A percentile compares a stretch with the other conserved stretches of the same genome.
phyloP scores from a whole-genome alignment of 352 stramenopile genomes.

The Saprolegnia diclina region DNA sequence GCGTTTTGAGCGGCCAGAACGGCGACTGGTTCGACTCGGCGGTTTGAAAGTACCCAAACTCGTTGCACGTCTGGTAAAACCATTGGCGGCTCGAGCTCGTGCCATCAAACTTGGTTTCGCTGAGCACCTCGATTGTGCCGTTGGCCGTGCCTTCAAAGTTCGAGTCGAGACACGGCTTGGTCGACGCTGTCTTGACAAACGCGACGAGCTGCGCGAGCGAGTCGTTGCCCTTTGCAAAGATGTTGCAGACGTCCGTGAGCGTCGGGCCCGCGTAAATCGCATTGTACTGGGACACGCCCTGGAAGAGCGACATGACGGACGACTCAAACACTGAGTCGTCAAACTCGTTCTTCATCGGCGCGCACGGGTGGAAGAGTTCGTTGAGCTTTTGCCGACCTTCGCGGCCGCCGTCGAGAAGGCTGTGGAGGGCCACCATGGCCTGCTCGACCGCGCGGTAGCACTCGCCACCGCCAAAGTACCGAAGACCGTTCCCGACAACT shows the following conservation, averaged over 20 bases:
- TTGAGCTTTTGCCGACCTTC: constrained; percentile 42
- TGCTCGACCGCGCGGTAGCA: constrained; percentile 72
- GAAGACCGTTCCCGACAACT: constrained; percentile 65
- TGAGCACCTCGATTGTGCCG: constrained; percentile 59
- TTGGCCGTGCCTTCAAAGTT: constrained; percentile 68
- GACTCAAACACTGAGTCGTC: constrained; percentile 76
- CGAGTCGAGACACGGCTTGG: constrained; percentile 61
- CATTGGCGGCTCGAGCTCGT: constrained; percentile 68
- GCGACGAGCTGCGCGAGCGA: constrained; percentile 13
- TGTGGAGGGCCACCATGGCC: constrained; percentile 44
- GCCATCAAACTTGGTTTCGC: constrained; percentile 58
- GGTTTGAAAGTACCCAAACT: constrained; percentile 86
- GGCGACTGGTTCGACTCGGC: constrained; percentile 50
- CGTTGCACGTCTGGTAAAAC: constrained; percentile 86
- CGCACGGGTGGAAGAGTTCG: constrained; percentile 55
- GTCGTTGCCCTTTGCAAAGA: constrained; percentile 33
- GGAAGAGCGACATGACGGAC: constrained; percentile 70
- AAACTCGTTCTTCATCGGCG: constrained; percentile 69
- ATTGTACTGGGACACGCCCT: constrained; percentile 67
- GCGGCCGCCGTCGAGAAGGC: constrained; percentile 48
- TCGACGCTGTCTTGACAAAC: constrained; percentile 53
- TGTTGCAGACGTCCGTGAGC: constrained; percentile 54
- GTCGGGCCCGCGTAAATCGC: constrained; percentile 46
- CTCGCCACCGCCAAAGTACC: constrained; percentile 76
- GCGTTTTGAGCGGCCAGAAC: constrained; percentile 56